Evolutionary conservation across 176 grass and related monocot species (phyloP).

Genomic region (Musa acuminata): DNA sequence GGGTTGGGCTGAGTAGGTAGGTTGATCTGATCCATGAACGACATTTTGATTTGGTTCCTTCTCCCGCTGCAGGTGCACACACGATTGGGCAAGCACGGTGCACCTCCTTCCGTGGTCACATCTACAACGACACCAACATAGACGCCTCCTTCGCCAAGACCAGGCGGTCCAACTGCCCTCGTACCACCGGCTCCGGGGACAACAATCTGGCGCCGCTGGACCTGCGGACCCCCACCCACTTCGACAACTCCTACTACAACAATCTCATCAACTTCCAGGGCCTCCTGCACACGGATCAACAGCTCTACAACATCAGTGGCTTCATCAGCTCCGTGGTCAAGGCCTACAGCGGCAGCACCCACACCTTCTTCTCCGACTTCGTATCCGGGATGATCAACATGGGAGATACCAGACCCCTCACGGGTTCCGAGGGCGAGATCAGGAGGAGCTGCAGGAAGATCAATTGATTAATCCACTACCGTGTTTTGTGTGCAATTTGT

Average conservation of each 20-base stretch:
- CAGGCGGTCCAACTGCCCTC: neutral
- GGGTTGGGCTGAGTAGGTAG: too few species aligned
- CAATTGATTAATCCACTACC: conserved; percentile 22
- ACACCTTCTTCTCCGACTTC: conserved; percentile 36
- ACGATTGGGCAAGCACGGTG: conserved; percentile 30
- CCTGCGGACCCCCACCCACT: conserved; percentile 1
- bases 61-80: conserved; percentile 3
- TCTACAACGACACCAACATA: conserved; percentile 14
- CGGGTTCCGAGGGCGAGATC: conserved; percentile 31
- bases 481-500: too few species aligned
- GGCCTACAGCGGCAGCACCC: conserved; percentile 19
- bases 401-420: conserved; percentile 33
- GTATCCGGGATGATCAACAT: conserved; percentile 46
- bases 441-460: conserved; percentile 34
- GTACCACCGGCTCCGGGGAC: neutral
- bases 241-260: conserved; percentile 52
- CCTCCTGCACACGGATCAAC: conserved; percentile 53
- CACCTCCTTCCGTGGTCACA: neutral
- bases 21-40: too few species aligned
- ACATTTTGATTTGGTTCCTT: too few species aligned
- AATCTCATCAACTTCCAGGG: conserved; percentile 33
- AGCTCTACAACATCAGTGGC: conserved; percentile 31
- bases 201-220: neutral
- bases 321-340: conserved; percentile 25
- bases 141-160: conserved; percentile 16